Evolutionary conservation across 1,139 yeast species (phyloP).

Genomic region (Diutina sp.): DNA sequence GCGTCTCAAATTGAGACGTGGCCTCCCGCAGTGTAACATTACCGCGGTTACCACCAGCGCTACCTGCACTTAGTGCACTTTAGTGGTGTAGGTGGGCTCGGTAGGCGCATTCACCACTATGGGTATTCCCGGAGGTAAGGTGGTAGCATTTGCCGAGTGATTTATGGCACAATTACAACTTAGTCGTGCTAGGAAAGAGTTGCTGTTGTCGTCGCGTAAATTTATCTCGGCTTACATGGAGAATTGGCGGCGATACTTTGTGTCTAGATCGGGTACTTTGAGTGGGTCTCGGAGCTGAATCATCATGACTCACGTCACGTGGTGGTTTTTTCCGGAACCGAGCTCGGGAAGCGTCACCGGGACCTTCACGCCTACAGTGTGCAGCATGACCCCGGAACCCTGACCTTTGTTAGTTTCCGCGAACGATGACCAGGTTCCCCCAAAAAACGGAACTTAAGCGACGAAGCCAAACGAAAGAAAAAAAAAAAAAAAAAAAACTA

Average conservation of each 20-base stretch:
- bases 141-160: too few species aligned
- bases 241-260: too few species aligned
- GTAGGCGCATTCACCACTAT: neutral
- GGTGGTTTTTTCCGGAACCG: neutral
- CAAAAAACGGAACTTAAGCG: neutral
- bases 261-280: too few species aligned
- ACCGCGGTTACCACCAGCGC: neutral
- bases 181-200: too few species aligned
- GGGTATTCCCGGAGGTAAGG: neutral
- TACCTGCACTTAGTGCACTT: neutral
- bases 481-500: too few species aligned
- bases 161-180: too few species aligned
- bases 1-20: neutral
- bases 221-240: too few species aligned
- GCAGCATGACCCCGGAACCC: neutral
- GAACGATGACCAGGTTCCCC: neutral
- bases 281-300: neutral
- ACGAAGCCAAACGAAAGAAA: too few species aligned
- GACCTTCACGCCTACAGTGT: neutral
- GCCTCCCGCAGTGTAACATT: neutral
- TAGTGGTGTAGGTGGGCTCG: neutral
- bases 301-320: neutral
- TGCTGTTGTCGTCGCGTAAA: too few species aligned
- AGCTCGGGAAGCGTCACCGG: neutral
- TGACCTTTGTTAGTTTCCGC: neutral